A percentile compares a stretch with the other conserved stretches of the same genome.
Evolutionary conservation across 177 flowering plant species (phyloP).

Genomic region (Vitis hybrid): DNA sequence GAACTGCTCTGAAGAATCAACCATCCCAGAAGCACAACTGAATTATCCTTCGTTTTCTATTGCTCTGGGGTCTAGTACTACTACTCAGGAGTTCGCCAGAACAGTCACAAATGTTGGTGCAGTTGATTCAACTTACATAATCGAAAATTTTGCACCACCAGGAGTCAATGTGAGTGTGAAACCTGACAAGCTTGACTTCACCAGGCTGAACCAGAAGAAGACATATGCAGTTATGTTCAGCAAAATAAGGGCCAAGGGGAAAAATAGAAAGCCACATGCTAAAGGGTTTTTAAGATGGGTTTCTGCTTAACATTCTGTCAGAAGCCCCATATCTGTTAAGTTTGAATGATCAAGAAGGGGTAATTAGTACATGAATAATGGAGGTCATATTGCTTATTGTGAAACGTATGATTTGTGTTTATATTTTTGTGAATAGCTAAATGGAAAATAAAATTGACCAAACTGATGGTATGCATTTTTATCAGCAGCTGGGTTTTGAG

Average conservation of each 20-base stretch:
- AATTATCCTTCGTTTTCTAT: constrained; percentile 29
- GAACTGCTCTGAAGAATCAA: constrained; percentile 11
- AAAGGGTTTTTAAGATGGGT: constrained; percentile 3
- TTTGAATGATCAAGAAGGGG: not conserved
- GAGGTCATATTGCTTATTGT: too few species aligned
- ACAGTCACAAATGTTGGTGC: constrained; percentile 28
- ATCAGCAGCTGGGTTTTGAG: too few species aligned
- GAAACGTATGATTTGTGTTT: too few species aligned
- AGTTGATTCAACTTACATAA: constrained; percentile 13
- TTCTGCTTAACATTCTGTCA: constrained; percentile 4
- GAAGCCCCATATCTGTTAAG: constrained; percentile 10
- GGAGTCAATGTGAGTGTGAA: constrained; percentile 16
- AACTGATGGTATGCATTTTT: too few species aligned
- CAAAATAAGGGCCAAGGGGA: not conserved
- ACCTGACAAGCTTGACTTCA: constrained; percentile 16
- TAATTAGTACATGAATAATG: too few species aligned
- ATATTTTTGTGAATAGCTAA: too few species aligned
- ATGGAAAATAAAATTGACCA: too few species aligned
- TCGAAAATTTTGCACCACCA: constrained; percentile 5
- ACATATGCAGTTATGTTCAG: constrained; percentile 18
- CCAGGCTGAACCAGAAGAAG: constrained; percentile 16
- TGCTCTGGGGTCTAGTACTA: not conserved
- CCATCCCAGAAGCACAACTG: constrained; percentile 19
- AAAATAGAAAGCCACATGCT: not conserved
- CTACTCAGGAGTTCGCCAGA: constrained; percentile 8